Percentiles rank a stretch among this genome's conserved stretches.
These are phyloP conservation scores for Backusella mclennaniae DNA, from an alignment of 192 early-diverging fungal species.

Conservation along the genomic window DNA sequence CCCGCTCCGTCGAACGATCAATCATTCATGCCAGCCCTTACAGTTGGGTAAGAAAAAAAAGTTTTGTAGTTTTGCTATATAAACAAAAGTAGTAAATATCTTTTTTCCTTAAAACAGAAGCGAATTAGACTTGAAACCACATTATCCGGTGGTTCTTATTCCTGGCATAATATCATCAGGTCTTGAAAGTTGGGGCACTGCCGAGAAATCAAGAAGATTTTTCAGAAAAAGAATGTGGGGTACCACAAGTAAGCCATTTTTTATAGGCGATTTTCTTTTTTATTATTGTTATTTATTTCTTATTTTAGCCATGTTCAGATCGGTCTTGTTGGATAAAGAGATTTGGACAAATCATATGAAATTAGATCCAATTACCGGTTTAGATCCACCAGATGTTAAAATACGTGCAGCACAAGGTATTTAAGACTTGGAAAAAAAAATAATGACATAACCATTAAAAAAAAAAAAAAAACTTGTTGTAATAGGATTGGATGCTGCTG, in stretches of 20 bases:
- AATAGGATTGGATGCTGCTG: constrained; percentile 79
- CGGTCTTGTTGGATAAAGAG: constrained; percentile 80
- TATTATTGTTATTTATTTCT: not conserved
- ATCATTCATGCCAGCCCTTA: constrained; percentile 46
- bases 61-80: not conserved
- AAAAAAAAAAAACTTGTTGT: constrained; percentile 1
- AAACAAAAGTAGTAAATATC: not conserved
- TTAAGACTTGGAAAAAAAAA: not conserved
- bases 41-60: not conserved
- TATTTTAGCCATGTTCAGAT: constrained; percentile 72
- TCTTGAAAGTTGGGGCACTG: constrained; percentile 84
- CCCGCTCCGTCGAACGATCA: constrained; percentile 43
- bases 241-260: constrained; percentile 51
- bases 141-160: constrained; percentile 73
- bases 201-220: constrained; percentile 73
- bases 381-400: constrained; percentile 81
- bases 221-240: constrained; percentile 89
- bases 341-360: constrained; percentile 85
- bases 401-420: constrained; percentile 74
- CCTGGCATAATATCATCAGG: constrained; percentile 88
- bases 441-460: not conserved
- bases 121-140: constrained; percentile 35
- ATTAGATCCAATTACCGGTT: constrained; percentile 74
- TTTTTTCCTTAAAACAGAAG: constrained; percentile 1
- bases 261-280: not conserved